Evolutionary conservation across 2,329 filamentous ascomycete species (phyloP).

Genomic region (Sordariomycetes sp.): DNA sequence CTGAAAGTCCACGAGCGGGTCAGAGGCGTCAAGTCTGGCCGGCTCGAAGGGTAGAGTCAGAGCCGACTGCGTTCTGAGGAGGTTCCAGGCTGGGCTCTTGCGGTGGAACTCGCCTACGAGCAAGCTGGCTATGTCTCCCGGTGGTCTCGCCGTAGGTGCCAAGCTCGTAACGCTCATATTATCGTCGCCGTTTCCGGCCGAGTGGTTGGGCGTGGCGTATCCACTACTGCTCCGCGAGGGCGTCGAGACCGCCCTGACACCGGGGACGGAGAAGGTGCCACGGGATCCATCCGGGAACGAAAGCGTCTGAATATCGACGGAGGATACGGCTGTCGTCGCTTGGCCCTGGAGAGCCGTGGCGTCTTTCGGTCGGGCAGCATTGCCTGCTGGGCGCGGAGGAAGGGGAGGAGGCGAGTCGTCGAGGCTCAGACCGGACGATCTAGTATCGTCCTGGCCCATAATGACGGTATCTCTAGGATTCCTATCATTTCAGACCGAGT

Average conservation of each 20-base stretch:
- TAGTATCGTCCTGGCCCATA: constrained; percentile 3
- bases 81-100: constrained; percentile 57
- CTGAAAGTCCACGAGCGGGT: constrained; percentile 55
- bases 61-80: constrained; percentile 53
- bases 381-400: constrained; percentile 35
- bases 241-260: constrained; percentile 22
- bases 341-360: constrained; percentile 38
- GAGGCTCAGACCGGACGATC: constrained; percentile 1
- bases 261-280: constrained; percentile 45
- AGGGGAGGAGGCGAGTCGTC: constrained; percentile 39
- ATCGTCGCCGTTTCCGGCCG: constrained; percentile 45
- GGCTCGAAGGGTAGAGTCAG: constrained; percentile 51
- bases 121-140: constrained; percentile 71
- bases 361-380: not conserved
- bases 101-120: constrained; percentile 60
- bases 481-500: constrained; percentile 1
- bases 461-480: not conserved
- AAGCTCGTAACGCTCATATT: constrained; percentile 56
- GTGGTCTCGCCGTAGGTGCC: constrained; percentile 49
- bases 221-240: constrained; percentile 23
- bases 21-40: constrained; percentile 29
- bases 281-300: constrained; percentile 60
- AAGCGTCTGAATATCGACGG: constrained; percentile 69
- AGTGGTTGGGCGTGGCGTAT: constrained; percentile 24
- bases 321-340: constrained; percentile 76